phyloP scores from a whole-genome alignment of 2,329 filamentous ascomycete genomes.

The Cladobotryum protrusum region DNA sequence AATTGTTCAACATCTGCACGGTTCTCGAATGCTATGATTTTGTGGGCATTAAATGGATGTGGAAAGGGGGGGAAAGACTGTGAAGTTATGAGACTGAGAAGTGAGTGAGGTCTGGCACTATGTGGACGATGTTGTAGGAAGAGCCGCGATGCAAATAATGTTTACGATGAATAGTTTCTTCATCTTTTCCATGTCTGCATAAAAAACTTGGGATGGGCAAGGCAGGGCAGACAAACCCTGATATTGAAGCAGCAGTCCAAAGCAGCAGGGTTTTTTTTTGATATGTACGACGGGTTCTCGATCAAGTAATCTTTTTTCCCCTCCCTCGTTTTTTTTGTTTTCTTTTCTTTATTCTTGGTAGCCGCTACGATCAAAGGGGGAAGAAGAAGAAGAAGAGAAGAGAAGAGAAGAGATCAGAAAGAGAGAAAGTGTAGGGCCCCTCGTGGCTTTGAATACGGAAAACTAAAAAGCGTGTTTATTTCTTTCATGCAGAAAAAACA shows the following conservation, averaged over 20 bases:
- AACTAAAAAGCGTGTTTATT: too few species aligned
- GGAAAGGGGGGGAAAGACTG: too few species aligned
- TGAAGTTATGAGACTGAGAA: not conserved
- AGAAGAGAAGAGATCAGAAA: not conserved
- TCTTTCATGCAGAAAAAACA: too few species aligned
- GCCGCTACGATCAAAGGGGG: not conserved
- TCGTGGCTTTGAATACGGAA: slow-evolving; percentile 11
- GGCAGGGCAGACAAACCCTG: slow-evolving; percentile 2
- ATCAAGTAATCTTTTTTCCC: slow-evolving; percentile 10
- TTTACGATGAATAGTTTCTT: slow-evolving; percentile 8
- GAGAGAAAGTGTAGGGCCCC: not conserved
- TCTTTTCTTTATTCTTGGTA: not conserved
- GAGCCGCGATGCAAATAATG: slow-evolving; percentile 5
- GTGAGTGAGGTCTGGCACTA: not conserved
- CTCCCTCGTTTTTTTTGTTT: slow-evolving; percentile 3
- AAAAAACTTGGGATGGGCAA: not conserved
- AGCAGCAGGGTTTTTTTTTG: slow-evolving; percentile 6
- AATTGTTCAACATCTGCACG: too few species aligned
- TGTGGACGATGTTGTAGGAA: not conserved
- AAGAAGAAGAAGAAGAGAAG: not conserved
- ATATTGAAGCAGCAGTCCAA: slow-evolving; percentile 3
- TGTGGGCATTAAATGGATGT: too few species aligned
- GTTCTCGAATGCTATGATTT: too few species aligned
- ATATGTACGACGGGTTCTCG: slow-evolving; percentile 12
- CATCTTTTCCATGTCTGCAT: slow-evolving; percentile 8